These are phyloP conservation scores for Craspedostauros australis DNA, from an alignment of 108 stramenopile species.

Conservation along the genomic window DNA sequence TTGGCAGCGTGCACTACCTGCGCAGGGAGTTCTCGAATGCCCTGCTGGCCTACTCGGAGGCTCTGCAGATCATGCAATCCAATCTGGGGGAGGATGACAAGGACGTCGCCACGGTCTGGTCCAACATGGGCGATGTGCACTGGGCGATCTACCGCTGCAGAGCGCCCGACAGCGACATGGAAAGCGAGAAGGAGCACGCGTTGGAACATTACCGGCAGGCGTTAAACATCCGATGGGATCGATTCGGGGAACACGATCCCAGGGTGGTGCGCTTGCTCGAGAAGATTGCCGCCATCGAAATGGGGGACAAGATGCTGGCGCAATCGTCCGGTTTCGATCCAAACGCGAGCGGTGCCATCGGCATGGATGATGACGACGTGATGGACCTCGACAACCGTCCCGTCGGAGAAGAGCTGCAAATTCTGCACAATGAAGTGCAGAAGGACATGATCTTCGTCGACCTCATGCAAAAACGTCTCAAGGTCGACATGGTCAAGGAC, in stretches of 20 bases:
- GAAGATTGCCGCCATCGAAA: constrained; percentile 48
- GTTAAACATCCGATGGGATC: constrained; percentile 34
- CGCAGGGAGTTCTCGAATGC: constrained; percentile 44
- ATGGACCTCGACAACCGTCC: constrained; percentile 19
- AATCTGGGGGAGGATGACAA: constrained; percentile 43
- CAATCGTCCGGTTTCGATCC: neutral
- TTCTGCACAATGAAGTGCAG: constrained; percentile 30
- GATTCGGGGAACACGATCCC: constrained; percentile 30
- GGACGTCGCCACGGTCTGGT: constrained; percentile 63
- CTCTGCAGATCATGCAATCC: constrained; percentile 36
- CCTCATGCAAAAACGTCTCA: constrained; percentile 26
- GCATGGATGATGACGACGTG: constrained; percentile 16
- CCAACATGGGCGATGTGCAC: constrained; percentile 61
- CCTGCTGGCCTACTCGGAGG: constrained; percentile 48
- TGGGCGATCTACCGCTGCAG: constrained; percentile 21
- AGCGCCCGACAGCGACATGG: too few species aligned
- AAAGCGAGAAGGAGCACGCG: constrained; percentile 13
- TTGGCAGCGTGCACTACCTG: constrained; percentile 60
- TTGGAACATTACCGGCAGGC: constrained; percentile 21
- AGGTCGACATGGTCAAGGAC: constrained; percentile 36
- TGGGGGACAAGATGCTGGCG: constrained; percentile 21
- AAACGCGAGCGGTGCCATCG: neutral
- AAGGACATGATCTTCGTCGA: constrained; percentile 40
- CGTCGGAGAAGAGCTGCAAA: constrained; percentile 16
- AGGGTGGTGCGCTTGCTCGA: constrained; percentile 45